Evolutionary conservation across 2,329 filamentous ascomycete species (phyloP).

Genomic region (Aspergillus hortae): DNA sequence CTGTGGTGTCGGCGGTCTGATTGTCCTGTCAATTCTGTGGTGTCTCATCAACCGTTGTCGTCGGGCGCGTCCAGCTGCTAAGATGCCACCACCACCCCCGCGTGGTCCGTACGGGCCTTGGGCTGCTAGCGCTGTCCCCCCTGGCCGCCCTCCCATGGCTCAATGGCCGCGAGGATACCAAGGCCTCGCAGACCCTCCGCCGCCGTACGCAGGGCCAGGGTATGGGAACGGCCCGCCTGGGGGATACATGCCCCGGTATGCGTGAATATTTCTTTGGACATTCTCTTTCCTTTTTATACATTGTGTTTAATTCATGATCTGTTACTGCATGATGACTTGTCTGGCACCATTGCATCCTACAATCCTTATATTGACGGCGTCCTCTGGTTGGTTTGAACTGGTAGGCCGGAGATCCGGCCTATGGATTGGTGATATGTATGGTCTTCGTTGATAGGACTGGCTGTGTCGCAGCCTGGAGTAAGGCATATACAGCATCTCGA

Average conservation of each 20-base stretch:
- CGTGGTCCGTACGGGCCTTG: slow-evolving; percentile 9
- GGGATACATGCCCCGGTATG: slow-evolving; percentile 21
- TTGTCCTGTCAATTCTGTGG: slow-evolving; percentile 65
- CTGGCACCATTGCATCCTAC: background rate
- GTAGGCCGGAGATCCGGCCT: too few species aligned
- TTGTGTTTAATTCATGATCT: background rate
- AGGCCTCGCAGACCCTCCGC: slow-evolving; percentile 19
- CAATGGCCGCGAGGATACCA: slow-evolving; percentile 26
- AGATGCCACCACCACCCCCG: slow-evolving; percentile 14
- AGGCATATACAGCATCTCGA: too few species aligned
- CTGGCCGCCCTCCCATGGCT: slow-evolving; percentile 10
- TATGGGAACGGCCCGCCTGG: slow-evolving; percentile 2
- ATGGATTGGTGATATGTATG: too few species aligned
- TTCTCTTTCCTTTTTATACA: background rate
- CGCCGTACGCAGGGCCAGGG: slow-evolving; percentile 15
- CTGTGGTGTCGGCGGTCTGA: slow-evolving; percentile 65
- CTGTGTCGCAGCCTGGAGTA: too few species aligned
- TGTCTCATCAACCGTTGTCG: slow-evolving; percentile 62
- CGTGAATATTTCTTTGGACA: slow-evolving; percentile 14
- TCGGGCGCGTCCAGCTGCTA: slow-evolving; percentile 32
- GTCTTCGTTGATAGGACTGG: too few species aligned
- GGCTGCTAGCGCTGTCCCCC: slow-evolving; percentile 10
- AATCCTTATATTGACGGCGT: background rate
- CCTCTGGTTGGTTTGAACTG: too few species aligned
- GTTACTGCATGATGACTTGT: background rate